Evolutionary conservation across 139 green algal species (phyloP).

Genomic region (Ettlia oleoabundans): DNA sequence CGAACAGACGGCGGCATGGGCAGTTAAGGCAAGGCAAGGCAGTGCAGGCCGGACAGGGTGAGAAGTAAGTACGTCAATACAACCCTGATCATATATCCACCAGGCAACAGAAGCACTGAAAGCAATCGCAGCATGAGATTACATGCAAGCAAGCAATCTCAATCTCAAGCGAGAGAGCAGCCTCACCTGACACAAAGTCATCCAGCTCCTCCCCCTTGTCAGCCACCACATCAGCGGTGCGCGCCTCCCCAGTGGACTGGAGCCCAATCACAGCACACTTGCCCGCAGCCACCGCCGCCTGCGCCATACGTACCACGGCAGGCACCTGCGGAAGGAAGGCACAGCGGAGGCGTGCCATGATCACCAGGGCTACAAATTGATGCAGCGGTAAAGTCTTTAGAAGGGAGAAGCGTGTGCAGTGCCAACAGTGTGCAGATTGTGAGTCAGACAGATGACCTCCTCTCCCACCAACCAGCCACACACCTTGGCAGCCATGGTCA

Average conservation of each 20-base stretch:
- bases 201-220: slow-evolving; percentile 56
- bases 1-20: neutral
- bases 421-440: no score
- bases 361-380: no score
- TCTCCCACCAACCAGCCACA: no score
- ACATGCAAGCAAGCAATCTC: neutral
- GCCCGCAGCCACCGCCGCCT: slow-evolving; percentile 58
- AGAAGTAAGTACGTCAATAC: no score
- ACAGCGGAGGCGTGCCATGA: no score
- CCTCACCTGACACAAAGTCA: slow-evolving; percentile 61
- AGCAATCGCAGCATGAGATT: neutral
- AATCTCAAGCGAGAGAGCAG: neutral
- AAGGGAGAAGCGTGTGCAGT: no score
- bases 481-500: slow-evolving; percentile 84
- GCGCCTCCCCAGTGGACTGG: slow-evolving; percentile 71
- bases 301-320: slow-evolving; percentile 50
- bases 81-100: no score
- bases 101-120: neutral
- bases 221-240: slow-evolving; percentile 66
- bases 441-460: no score
- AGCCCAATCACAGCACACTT: slow-evolving; percentile 79
- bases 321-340: slow-evolving; percentile 56
- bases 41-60: no score
- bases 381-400: no score
- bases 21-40: neutral